Percentiles rank a stretch among this genome's conserved stretches.
Conservation (phyloP, 2,329 filamentous ascomycete genomes). For the Pseudogymnoascus sp. region DNA sequence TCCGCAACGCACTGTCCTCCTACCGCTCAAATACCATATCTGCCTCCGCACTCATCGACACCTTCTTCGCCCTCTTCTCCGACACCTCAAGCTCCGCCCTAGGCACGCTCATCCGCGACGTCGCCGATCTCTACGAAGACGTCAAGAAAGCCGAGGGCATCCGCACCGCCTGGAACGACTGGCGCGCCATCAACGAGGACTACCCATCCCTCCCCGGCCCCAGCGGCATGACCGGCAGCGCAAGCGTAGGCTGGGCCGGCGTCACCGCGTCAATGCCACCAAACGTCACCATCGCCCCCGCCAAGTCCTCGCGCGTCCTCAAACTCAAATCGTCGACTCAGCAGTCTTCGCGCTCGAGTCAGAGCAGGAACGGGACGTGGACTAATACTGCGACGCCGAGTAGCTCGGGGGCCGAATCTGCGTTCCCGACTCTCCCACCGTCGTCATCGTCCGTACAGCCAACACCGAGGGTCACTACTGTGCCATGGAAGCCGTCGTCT, state of each 20-base stretch:
- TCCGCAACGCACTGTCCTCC: conserved; percentile 71
- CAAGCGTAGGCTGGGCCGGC: conserved; percentile 26
- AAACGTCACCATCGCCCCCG: conserved; percentile 42
- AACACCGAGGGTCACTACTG: conserved; percentile 33
- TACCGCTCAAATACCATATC: conserved; percentile 65
- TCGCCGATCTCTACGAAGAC: conserved; percentile 89
- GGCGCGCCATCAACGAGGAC: conserved; percentile 92
- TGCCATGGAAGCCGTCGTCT: conserved; percentile 31
- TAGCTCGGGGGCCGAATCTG: not conserved
- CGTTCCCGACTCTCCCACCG: not conserved
- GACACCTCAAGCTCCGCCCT: conserved; percentile 73
- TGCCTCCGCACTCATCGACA: conserved; percentile 72
- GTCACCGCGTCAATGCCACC: conserved; percentile 30
- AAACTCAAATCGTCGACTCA: conserved; percentile 63
- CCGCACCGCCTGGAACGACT: conserved; percentile 84
- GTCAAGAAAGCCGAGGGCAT: conserved; percentile 64
- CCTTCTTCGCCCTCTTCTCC: conserved; percentile 75
- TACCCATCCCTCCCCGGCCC: conserved; percentile 81
- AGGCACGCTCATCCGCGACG: conserved; percentile 81
- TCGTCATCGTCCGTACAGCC: conserved; percentile 23
- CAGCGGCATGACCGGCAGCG: conserved; percentile 54
- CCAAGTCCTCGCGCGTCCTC: conserved; percentile 53
- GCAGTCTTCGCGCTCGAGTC: conserved; percentile 56
- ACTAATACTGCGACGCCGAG: conserved; percentile 31
- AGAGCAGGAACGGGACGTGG: conserved; percentile 46